These are phyloP conservation scores for Cytospora schulzeri DNA, from an alignment of 2,329 filamentous ascomycete genomes.

Conservation along the genomic window DNA sequence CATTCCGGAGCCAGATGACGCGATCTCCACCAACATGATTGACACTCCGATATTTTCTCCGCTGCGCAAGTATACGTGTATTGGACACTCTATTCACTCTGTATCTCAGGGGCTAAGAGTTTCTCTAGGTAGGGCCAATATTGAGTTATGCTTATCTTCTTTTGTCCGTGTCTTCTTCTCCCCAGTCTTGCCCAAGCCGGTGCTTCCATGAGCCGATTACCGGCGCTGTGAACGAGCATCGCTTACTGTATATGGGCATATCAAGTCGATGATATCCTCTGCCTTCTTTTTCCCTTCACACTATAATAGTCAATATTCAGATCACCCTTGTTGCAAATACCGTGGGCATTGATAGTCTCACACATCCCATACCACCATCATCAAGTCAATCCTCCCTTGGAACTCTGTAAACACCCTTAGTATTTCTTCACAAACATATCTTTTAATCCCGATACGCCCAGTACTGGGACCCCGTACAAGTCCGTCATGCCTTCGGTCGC, in stretches of 20 bases:
- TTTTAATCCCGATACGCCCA: not conserved
- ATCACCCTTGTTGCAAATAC: not conserved
- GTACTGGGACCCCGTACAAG: not conserved
- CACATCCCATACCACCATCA: not conserved
- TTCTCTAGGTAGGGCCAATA: not conserved
- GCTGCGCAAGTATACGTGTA: constrained; percentile 4
- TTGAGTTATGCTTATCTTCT: not conserved
- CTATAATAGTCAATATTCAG: constrained; percentile 1
- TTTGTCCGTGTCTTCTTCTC: not conserved
- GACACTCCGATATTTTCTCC: constrained; percentile 34
- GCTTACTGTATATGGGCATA: not conserved
- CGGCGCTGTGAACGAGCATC: not conserved
- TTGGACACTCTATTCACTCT: not conserved
- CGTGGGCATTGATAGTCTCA: not conserved
- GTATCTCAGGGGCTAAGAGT: not conserved
- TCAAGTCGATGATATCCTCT: not conserved
- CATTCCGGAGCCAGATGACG: constrained; percentile 28
- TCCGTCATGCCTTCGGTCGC: constrained; percentile 40
- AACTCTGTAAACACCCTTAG: not conserved
- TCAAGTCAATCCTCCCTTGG: not conserved
- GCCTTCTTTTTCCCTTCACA: not conserved
- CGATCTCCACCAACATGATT: constrained; percentile 7
- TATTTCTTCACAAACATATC: too few relatives aligned
- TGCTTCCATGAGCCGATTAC: constrained; percentile 6
- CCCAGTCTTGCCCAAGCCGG: constrained; percentile 8